Evolutionary conservation across 2,329 filamentous ascomycete species (phyloP).

Genomic region (Microcyclospora pomicola): DNA sequence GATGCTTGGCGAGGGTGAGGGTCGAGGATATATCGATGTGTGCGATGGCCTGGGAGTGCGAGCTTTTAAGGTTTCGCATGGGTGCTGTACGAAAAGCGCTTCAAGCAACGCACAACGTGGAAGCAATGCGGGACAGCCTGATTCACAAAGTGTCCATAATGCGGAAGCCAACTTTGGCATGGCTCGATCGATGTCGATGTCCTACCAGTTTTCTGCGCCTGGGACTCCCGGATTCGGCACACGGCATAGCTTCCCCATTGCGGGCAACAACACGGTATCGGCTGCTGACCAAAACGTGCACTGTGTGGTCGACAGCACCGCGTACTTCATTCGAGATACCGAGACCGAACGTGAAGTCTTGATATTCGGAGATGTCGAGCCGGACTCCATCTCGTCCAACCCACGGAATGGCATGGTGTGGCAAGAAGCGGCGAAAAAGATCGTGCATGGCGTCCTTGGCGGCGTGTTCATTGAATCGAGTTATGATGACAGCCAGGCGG

Average conservation of each 20-base stretch:
- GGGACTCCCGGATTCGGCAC: constrained; percentile 18
- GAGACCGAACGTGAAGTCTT: constrained; percentile 61
- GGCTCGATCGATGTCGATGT: constrained; percentile 14
- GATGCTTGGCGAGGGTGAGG: constrained; percentile 65
- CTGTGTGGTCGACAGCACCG: constrained; percentile 77
- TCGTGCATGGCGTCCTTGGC: constrained; percentile 54
- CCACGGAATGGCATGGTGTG: constrained; percentile 75
- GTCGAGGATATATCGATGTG: constrained; percentile 73
- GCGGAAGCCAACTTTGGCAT: constrained; percentile 12
- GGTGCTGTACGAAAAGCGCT: constrained; percentile 61
- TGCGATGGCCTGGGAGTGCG: constrained; percentile 83
- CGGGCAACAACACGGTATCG: constrained; percentile 13
- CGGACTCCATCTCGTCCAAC: constrained; percentile 68
- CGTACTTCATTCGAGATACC: constrained; percentile 65
- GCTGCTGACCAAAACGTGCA: constrained; percentile 14
- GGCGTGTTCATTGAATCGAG: constrained; percentile 95
- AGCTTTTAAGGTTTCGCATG: constrained; percentile 77
- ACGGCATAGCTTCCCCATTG: constrained; percentile 14
- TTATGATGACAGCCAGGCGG: constrained; percentile 66
- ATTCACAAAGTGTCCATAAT: constrained; percentile 18
- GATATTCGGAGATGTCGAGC: constrained; percentile 91
- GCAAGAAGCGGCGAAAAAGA: constrained; percentile 76
- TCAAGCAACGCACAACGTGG: constrained; percentile 27
- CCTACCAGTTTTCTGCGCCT: constrained; percentile 14
- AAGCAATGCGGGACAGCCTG: constrained; percentile 26